Percentiles rank a stretch among this genome's conserved stretches.
These are phyloP conservation scores for Arthrinium phaeospermum DNA, from an alignment of 2,329 filamentous ascomycete species.

Conservation along the genomic window DNA sequence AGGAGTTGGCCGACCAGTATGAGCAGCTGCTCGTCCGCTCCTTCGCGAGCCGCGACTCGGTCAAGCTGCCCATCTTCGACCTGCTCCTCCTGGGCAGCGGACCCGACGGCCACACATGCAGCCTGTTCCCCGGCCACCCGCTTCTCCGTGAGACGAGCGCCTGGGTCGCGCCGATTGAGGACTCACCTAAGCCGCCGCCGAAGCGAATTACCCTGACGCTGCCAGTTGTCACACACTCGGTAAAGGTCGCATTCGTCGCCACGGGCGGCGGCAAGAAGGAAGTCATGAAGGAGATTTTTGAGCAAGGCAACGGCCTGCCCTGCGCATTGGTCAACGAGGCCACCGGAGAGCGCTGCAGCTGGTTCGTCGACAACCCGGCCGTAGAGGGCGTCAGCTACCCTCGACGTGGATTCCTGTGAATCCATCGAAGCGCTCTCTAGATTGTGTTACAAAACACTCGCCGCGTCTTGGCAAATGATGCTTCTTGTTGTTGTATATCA, in stretches of 20 bases:
- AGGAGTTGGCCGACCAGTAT: constrained; percentile 93
- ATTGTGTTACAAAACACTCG: neutral
- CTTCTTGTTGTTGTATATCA: neutral
- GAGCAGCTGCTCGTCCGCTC: constrained; percentile 83
- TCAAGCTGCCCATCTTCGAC: constrained; percentile 94
- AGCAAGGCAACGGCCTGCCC: constrained; percentile 79
- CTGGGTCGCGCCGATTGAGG: constrained; percentile 90
- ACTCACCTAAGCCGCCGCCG: constrained; percentile 93
- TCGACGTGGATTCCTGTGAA: constrained; percentile 67
- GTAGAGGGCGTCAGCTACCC: constrained; percentile 86
- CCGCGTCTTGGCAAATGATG: neutral
- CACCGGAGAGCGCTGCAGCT: constrained; percentile 85
- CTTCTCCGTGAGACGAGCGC: constrained; percentile 85
- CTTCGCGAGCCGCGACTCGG: constrained; percentile 91
- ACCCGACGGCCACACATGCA: constrained; percentile 97
- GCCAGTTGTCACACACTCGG: constrained; percentile 85
- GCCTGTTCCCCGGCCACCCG: constrained; percentile 88
- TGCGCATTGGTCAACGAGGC: constrained; percentile 87
- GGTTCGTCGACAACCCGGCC: constrained; percentile 90
- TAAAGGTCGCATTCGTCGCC: constrained; percentile 89
- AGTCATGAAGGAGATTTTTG: constrained; percentile 91
- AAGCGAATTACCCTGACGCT: constrained; percentile 90
- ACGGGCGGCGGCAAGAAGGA: constrained; percentile 90
- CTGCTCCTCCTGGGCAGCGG: constrained; percentile 91
- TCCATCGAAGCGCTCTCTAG: constrained; percentile 6